Base-by-base conservation (phyloP, 2,329 filamentous ascomycete genomes). In the Aureobasidium sp. region DNA sequence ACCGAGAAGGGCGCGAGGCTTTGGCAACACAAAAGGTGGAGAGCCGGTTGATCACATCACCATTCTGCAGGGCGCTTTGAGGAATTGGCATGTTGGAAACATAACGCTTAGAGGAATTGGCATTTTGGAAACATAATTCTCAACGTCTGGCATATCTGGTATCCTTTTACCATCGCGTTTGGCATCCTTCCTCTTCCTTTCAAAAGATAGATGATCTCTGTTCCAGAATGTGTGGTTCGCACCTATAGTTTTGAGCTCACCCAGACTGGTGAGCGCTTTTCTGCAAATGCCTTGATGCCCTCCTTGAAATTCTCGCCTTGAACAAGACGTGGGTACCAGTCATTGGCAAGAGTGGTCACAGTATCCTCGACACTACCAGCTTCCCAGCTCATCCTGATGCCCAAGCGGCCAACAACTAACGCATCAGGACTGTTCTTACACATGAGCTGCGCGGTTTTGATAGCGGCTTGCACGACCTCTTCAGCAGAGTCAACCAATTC, bases 231-330 rank as follows among this genome's bases (percentile, higher is more conserved):
- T 27, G 27, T 30, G 7, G 3, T 27, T 29, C 13, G 27, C 5
- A 15, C n/a, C 45, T 70, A 80, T 62, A 83, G 63, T 68, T 81
- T 81, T 1, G 76, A 78, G 32, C 77, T 74, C 52, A 76, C 75
- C 79, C 79, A 82, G 30, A 75, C 67, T 21, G 80, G 79, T 65
- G 75, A 71, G 66, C 77, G 72, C 72, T 81, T 82, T 68, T 78
- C 74, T 39, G 75, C 75, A 74, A 83, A 84, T 5, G 81, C 81
- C 63, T 69, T 72, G 58, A 82, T 65, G 1, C 80, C 80, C 64
- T 81, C 78, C 16, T 73, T 69, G n/a, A 79, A 71, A 70, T 82
- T 83, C 62, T 79, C 76, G 0, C 78, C 75, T 37, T 72, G 36
- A 77, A 65, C 0, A 73, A 78, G 48, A 71, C 69, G 11, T 74